These are phyloP conservation scores for Paraphoma sp. DNA, from an alignment of 2,329 filamentous ascomycete species.

Conservation along the genomic window DNA sequence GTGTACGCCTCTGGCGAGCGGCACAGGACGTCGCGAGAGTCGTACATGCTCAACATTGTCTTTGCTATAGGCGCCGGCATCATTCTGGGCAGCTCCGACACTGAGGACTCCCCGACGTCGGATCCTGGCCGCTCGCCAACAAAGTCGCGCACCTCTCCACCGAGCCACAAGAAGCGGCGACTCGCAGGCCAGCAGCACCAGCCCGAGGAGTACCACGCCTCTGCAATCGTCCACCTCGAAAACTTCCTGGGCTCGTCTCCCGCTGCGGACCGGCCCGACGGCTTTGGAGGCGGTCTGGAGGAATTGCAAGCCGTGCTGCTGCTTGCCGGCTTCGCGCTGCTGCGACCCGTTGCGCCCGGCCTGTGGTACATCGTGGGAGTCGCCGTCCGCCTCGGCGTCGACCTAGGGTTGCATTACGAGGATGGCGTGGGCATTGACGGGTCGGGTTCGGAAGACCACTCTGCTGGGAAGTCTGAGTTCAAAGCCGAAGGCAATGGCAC, in stretches of 20 bases:
- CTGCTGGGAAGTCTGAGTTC: constrained; percentile 27
- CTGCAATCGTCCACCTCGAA: constrained; percentile 90
- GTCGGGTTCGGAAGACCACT: constrained; percentile 40
- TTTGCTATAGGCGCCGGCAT: constrained; percentile 96
- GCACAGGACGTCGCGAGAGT: constrained; percentile 74
- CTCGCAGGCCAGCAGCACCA: constrained; percentile 68
- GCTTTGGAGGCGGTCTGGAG: constrained; percentile 86
- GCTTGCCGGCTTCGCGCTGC: constrained; percentile 86
- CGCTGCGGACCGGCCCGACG: constrained; percentile 60
- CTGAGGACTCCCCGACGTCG: constrained; percentile 39
- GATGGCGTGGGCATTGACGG: constrained; percentile 74
- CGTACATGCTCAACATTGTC: constrained; percentile 97
- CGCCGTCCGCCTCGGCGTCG: constrained; percentile 86
- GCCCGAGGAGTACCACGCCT: constrained; percentile 95
- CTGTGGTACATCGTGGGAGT: constrained; percentile 98
- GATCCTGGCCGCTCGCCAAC: constrained; percentile 36
- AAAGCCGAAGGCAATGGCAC: constrained; percentile 39
- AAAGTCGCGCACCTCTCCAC: constrained; percentile 39
- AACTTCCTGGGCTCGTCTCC: constrained; percentile 76
- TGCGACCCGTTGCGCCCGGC: constrained; percentile 89
- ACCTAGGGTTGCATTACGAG: constrained; percentile 91
- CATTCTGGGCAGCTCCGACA: constrained; percentile 69
- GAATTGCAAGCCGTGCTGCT: constrained; percentile 93
- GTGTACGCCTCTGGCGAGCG: constrained; percentile 75
- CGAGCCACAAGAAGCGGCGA: constrained; percentile 47